Evolutionary conservation across 1,284 basidiomycete genomes (phyloP), one percentile per base, ranked within the genome.

Genomic region (Mycena citricolor): DNA sequence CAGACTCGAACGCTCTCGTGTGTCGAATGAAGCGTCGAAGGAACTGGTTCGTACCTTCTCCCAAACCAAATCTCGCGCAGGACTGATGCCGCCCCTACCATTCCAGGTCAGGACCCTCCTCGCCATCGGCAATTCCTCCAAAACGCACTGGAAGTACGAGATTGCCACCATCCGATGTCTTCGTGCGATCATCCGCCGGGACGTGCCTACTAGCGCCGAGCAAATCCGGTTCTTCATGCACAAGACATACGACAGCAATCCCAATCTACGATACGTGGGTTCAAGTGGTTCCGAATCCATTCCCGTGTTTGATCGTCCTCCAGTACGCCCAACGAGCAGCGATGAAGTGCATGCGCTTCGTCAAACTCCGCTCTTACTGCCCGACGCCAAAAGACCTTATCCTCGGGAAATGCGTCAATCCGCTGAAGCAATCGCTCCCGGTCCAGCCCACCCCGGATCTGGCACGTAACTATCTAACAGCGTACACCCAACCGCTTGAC

Each of bases 121-220:
- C 21, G 67, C 73, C 20, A 71, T 85, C 21, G 83, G 74, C 2
- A 69, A 73, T 14, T 75, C 76, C n/a, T 51, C 72, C 2, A 62
- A 68, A 14, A 87, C 86, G 11, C 89, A 95, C 62, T 94, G 92
- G 92, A 77, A 83, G 42, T 97, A 94, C 63, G 71, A 75, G 2
- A 83, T 92, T 33, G 79, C 82, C 24, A 86, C 89, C 1, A 70
- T 84, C 16, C 74, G 89, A 39, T 81, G 84, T 61, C 69, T 95
- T 12, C 77, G 87, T 29, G 79, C 83, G 1, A 68, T 94, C 21
- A 71, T 90, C 28, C 75, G 92, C 14, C 77, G 86, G 8, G 93
- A 97, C 61, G 65, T 66, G 14, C 82, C 90, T 1, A 66, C 82
- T 23, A 72, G 75, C 33, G 55, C 75, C 0, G 57, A 64, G 13